Base-by-base conservation (phyloP, 441 rosid species). In the Croton laevigatus region DNA sequence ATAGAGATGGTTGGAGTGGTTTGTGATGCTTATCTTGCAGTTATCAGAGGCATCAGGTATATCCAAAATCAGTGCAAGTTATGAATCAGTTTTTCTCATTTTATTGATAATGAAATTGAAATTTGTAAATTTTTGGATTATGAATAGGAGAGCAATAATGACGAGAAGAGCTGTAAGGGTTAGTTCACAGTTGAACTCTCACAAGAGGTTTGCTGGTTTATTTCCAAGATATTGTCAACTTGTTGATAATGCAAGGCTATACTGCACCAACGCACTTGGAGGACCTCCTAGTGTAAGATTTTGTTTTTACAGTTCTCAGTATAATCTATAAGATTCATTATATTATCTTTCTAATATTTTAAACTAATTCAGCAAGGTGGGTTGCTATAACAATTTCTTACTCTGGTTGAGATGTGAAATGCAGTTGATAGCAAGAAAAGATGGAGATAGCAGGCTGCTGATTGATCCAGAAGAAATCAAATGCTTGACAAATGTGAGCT, bases 21-120 rank as follows among this genome's bases (percentile, higher is more conserved):
- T 62, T 94, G 97, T 65, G 98, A 94, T 58, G 89, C 97, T 49
- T 90, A 90, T 78, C 80, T 94, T n/a, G 98, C 98, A 3, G 97
- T 88, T 8, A 82, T 84, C 22, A 78, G 98, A 71, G 98, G 97
- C 80, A 89, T 94, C 76, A 83, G 97, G 97, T 93, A 77, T 37
- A 6, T 54, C 2, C 8, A 12, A 0, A n/a, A n/a, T 37, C 17
- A 14, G 17, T 19, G 17, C 20, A 19, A 49, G 16, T 13, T 49
- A 16, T 6, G 8, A 49, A 49, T 40, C 32, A 27, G 32, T 27
- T 27, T 27, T 27, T 27, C 32, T 7, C 38, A 38, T 8, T 61
- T 14, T 37, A 19, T 5, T 52, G 4, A 52, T 65, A 34, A 34
- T 34, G 6, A 0, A 27, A 57, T 10, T 71, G 8, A 46, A 60